These are phyloP conservation scores for Bryoglossum gracile DNA, from an alignment of 495 filamentous ascomycete genomes.

Conservation along the genomic window DNA sequence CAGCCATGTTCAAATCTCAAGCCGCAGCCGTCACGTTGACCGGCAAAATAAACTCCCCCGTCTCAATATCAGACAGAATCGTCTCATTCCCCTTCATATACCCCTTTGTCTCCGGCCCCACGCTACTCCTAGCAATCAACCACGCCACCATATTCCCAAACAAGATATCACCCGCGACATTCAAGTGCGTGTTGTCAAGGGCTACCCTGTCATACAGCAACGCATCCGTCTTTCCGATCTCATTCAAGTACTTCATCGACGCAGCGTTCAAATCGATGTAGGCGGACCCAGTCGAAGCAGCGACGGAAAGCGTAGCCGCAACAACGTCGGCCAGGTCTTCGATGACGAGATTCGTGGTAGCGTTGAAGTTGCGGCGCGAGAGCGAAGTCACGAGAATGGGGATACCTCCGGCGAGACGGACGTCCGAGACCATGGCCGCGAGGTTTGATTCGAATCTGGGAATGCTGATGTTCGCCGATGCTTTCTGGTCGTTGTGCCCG, in stretches of 20 bases:
- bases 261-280: slow-evolving; percentile 40
- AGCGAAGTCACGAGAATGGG: slow-evolving; percentile 40
- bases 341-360: slow-evolving; percentile 28
- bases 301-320: slow-evolving; percentile 34
- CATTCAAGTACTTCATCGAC: slow-evolving; percentile 36
- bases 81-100: slow-evolving; percentile 27
- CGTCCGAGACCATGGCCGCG: slow-evolving; percentile 33
- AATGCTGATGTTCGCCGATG: slow-evolving; percentile 29
- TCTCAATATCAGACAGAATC: slow-evolving; percentile 27
- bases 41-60: slow-evolving; percentile 27
- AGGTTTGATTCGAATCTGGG: slow-evolving; percentile 35
- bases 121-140: slow-evolving; percentile 27
- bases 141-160: slow-evolving; percentile 42
- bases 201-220: slow-evolving; percentile 33
- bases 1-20: neutral
- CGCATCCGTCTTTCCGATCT: slow-evolving; percentile 35
- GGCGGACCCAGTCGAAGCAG: slow-evolving; percentile 18
- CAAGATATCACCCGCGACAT: slow-evolving; percentile 32
- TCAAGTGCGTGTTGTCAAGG: slow-evolving; percentile 42
- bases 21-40: neutral
- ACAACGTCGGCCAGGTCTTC: slow-evolving; percentile 35
- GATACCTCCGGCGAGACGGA: slow-evolving; percentile 31
- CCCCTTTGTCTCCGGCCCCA: slow-evolving; percentile 13
- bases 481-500: slow-evolving; percentile 51
- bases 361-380: slow-evolving; percentile 32